phyloP scores from a whole-genome alignment of 257 asterid genomes.

The Lavandula angustifolia region DNA sequence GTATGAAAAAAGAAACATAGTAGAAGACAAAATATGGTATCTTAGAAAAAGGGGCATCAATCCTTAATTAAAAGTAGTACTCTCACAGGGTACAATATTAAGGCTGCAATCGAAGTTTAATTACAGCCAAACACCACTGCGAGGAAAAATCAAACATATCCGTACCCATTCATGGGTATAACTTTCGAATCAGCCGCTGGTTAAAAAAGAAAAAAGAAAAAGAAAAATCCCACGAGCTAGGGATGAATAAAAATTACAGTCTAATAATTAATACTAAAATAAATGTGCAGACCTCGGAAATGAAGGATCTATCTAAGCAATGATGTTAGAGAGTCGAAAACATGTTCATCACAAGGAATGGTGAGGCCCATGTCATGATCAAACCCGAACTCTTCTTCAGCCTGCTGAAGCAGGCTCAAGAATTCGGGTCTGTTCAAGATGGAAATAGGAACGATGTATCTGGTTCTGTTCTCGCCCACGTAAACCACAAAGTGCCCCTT shows the following conservation, averaged over 20 bases:
- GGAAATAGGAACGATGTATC: slow-evolving; percentile 56
- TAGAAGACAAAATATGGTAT: neutral
- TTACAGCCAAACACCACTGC: slow-evolving; percentile 53
- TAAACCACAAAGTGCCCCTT: slow-evolving; percentile 62
- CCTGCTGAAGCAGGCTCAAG: slow-evolving; percentile 43
- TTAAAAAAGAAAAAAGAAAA: neutral
- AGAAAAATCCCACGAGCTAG: neutral
- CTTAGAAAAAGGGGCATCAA: neutral
- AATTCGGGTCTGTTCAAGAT: slow-evolving; percentile 45
- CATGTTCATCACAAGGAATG: slow-evolving; percentile 52
- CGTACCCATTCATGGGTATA: slow-evolving; percentile 16
- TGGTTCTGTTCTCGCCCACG: slow-evolving; percentile 50
- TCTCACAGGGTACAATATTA: slow-evolving; percentile 51
- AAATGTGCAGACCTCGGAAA: too few species aligned
- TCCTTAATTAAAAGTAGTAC: neutral
- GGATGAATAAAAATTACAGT: neutral
- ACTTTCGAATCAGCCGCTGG: slow-evolving; percentile 14
- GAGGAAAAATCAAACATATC: slow-evolving; percentile 44
- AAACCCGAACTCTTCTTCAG: slow-evolving; percentile 63
- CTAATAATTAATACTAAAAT: too few species aligned
- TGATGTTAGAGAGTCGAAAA: slow-evolving; percentile 49
- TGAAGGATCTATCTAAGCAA: slow-evolving; percentile 38
- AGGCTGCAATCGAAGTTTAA: slow-evolving; percentile 24
- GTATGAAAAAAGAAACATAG: too few species aligned
- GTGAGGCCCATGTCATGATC: slow-evolving; percentile 65